These are phyloP conservation scores for Citrus sp. DNA, from an alignment of 345 rosid species.

Conservation along the genomic window DNA sequence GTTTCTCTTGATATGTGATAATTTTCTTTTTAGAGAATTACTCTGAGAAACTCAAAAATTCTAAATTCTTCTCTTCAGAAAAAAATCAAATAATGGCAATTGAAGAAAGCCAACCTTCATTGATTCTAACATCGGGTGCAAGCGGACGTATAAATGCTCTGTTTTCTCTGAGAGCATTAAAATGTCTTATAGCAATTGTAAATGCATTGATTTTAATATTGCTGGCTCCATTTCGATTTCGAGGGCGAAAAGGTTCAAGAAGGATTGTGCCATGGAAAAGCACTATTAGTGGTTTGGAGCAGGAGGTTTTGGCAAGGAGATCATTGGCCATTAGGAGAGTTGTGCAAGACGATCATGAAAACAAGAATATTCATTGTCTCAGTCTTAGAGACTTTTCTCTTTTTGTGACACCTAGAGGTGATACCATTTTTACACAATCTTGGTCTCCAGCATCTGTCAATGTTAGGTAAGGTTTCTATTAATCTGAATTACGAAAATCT, in stretches of 20 bases:
- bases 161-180: constrained; percentile 51
- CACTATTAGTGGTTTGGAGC: constrained; percentile 37
- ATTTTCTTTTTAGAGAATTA: background rate
- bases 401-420: constrained; percentile 59
- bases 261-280: constrained; percentile 46
- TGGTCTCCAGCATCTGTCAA: constrained; percentile 58
- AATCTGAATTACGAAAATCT: no score
- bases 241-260: constrained; percentile 12
- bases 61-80: background rate
- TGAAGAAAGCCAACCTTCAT: constrained; percentile 28
- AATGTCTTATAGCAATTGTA: constrained; percentile 34
- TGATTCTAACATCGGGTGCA: constrained; percentile 81
- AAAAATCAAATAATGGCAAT: constrained; percentile 29
- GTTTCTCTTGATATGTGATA: background rate
- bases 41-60: background rate
- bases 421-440: constrained; percentile 69
- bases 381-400: constrained; percentile 44
- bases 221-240: constrained; percentile 52
- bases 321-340: constrained; percentile 63
- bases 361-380: background rate
- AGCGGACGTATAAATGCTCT: constrained; percentile 72
- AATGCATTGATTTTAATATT: constrained; percentile 50
- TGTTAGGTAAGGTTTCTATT: constrained; percentile 43
- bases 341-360: constrained; percentile 48
- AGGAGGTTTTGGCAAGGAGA: constrained; percentile 61